Evolutionary conservation across 352 stramenopile genomes (phyloP).

Genomic region (Vaucheria bursata): DNA sequence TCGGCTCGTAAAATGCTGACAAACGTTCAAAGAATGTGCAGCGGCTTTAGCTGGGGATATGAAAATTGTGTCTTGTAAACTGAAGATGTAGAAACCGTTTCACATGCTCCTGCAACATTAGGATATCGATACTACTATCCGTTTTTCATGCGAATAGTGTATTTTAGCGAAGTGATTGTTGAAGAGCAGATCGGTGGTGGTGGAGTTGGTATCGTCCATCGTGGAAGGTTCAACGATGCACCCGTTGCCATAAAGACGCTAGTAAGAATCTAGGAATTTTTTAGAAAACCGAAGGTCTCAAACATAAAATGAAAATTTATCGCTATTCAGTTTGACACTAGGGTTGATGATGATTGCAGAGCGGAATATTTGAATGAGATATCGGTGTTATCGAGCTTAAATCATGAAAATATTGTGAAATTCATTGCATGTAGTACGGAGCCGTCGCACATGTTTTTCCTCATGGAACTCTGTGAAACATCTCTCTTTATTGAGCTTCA

Average conservation of each 20-base stretch:
- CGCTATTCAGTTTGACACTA: slow-evolving; percentile 60
- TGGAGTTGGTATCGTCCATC: slow-evolving; percentile 75
- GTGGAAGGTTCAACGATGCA: slow-evolving; percentile 60
- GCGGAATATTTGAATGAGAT: slow-evolving; percentile 83
- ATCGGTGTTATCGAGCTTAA: slow-evolving; percentile 65
- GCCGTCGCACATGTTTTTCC: slow-evolving; percentile 59
- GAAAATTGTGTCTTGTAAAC: too few species aligned
- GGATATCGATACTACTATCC: too few species aligned
- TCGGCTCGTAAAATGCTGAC: too few species aligned
- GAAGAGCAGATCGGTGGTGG: slow-evolving; percentile 72
- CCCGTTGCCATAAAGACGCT: slow-evolving; percentile 75
- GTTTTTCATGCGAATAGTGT: too few species aligned
- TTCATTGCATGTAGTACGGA: slow-evolving; percentile 56
- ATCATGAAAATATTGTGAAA: slow-evolving; percentile 59
- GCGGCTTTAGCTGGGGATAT: too few species aligned
- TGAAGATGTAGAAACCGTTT: background rate
- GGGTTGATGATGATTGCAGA: slow-evolving; percentile 69
- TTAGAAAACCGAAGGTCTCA: background rate
- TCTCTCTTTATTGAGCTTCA: slow-evolving; percentile 61
- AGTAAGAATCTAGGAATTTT: slow-evolving; percentile 51
- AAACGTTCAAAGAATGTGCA: too few species aligned
- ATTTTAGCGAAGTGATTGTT: slow-evolving; percentile 65
- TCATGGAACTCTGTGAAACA: slow-evolving; percentile 61
- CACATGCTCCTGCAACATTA: background rate
- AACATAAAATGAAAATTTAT: background rate